Evolutionary conservation across 2,329 filamentous ascomycete species (phyloP).

Genomic region (Beauveria varroae): DNA sequence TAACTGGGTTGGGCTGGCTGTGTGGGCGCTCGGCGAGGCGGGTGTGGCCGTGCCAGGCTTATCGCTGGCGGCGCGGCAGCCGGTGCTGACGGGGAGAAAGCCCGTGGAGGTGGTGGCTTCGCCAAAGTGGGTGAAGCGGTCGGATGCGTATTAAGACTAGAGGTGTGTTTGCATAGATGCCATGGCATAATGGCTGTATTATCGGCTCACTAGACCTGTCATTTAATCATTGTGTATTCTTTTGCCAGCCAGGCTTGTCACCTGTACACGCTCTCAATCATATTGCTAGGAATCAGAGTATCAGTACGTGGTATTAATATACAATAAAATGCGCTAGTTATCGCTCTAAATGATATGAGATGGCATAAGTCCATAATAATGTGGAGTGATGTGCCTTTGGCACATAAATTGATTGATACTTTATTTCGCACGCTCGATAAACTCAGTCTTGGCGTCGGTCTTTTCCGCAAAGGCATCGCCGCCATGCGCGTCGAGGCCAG

Average conservation of each 20-base stretch:
- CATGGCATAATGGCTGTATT: neutral
- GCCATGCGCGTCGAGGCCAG: neutral
- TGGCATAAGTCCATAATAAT: neutral
- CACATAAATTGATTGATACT: neutral
- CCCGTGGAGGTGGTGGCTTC: slow-evolving; percentile 35
- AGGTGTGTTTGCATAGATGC: neutral
- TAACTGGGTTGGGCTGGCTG: slow-evolving; percentile 57
- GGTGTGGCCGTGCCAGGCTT: slow-evolving; percentile 20
- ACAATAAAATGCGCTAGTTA: neutral
- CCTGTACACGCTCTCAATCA: no score
- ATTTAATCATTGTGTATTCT: neutral
- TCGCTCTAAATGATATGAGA: neutral
- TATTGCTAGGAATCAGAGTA: no score
- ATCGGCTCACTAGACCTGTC: neutral
- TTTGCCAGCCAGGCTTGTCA: no score
- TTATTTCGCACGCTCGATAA: slow-evolving; percentile 1
- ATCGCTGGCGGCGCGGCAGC: slow-evolving; percentile 31
- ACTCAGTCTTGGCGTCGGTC: neutral
- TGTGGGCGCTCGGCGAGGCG: slow-evolving; percentile 44
- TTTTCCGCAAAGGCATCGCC: neutral
- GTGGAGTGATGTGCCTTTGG: neutral
- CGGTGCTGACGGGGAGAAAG: slow-evolving; percentile 26
- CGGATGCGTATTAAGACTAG: slow-evolving; percentile 41
- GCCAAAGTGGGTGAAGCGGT: slow-evolving; percentile 36
- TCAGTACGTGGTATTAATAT: no score